Evolutionary conservation across 495 filamentous ascomycete genomes (phyloP).

Genomic region (Opeltia flavorubescens): DNA sequence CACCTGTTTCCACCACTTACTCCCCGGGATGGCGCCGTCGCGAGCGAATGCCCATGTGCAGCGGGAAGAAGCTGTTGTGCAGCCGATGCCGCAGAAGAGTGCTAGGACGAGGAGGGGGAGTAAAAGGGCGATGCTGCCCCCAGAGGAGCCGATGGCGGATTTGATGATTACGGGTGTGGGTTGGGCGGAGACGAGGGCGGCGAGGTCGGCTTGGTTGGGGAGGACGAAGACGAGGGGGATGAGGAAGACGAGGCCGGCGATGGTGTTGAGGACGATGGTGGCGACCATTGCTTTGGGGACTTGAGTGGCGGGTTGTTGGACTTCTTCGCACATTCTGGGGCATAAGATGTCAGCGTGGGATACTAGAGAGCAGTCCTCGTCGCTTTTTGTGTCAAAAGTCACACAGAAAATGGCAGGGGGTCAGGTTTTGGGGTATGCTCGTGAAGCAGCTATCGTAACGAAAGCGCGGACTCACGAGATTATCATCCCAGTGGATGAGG

Average conservation of each 20-base stretch:
- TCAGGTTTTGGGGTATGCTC: too few relatives aligned
- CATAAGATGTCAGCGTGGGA: too few relatives aligned
- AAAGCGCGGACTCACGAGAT: too few relatives aligned
- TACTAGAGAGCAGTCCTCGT: too few relatives aligned
- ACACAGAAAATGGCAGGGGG: too few relatives aligned
- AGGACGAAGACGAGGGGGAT: slow-evolving; percentile 35
- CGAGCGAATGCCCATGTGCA: slow-evolving; percentile 48
- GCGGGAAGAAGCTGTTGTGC: slow-evolving; percentile 45
- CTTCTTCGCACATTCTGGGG: slow-evolving; percentile 41
- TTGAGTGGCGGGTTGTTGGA: slow-evolving; percentile 27
- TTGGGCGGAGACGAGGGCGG: slow-evolving; percentile 25
- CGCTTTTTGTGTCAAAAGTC: too few relatives aligned
- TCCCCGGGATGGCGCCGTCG: slow-evolving; percentile 32
- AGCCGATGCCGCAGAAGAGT: slow-evolving; percentile 49
- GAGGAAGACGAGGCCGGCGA: slow-evolving; percentile 33
- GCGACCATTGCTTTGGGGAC: slow-evolving; percentile 32
- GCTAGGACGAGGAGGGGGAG: slow-evolving; percentile 57
- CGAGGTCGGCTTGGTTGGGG: slow-evolving; percentile 29
- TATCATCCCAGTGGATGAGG: slow-evolving; percentile 37
- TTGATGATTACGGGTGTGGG: slow-evolving; percentile 35
- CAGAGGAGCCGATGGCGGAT: slow-evolving; percentile 29
- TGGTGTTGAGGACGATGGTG: slow-evolving; percentile 22
- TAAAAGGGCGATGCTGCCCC: slow-evolving; percentile 50
- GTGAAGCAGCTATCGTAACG: too few relatives aligned
- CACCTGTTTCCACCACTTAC: slow-evolving; percentile 22